A percentile compares a stretch with the other conserved stretches of the same genome.
These are phyloP conservation scores for Glycine soja DNA, from an alignment of 306 rosid genomes.

Conservation along the genomic window DNA sequence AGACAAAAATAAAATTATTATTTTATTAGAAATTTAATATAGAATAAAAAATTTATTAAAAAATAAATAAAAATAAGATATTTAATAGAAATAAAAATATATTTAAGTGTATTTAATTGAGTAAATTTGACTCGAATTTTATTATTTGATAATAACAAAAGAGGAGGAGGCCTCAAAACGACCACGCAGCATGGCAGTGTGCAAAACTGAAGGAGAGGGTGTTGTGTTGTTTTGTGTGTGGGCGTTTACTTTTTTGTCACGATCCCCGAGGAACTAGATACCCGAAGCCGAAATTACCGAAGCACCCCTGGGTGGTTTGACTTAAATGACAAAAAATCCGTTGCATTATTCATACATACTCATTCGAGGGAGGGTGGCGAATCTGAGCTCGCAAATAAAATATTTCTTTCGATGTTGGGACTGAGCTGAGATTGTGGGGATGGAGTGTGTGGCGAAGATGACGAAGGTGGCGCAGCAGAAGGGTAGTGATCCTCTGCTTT, in stretches of 20 bases:
- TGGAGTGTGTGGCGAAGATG: conserved; percentile 70
- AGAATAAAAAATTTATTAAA: too few relatives aligned
- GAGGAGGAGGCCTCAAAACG: neutral
- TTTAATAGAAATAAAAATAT: too few relatives aligned
- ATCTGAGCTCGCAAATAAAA: neutral
- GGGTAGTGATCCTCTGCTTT: conserved; percentile 79
- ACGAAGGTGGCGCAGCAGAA: conserved; percentile 82
- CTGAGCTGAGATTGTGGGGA: neutral
- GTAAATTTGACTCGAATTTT: too few relatives aligned
- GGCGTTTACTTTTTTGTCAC: conserved; percentile 28
- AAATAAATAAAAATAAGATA: too few relatives aligned
- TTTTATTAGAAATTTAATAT: too few relatives aligned
- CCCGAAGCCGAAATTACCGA: neutral
- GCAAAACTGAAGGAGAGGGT: neutral
- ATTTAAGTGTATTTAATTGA: too few relatives aligned
- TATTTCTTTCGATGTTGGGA: neutral
- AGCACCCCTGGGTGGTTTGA: conserved; percentile 23
- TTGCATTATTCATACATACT: too few relatives aligned
- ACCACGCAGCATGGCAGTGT: neutral
- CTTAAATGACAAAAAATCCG: conserved; percentile 13
- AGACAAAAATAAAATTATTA: too few relatives aligned
- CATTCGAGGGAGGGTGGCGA: neutral
- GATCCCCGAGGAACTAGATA: neutral
- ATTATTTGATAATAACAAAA: too few relatives aligned
- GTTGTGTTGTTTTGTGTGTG: too few relatives aligned